Conservation (phyloP, 345 rosid species). For the Acer negundo region DNA sequence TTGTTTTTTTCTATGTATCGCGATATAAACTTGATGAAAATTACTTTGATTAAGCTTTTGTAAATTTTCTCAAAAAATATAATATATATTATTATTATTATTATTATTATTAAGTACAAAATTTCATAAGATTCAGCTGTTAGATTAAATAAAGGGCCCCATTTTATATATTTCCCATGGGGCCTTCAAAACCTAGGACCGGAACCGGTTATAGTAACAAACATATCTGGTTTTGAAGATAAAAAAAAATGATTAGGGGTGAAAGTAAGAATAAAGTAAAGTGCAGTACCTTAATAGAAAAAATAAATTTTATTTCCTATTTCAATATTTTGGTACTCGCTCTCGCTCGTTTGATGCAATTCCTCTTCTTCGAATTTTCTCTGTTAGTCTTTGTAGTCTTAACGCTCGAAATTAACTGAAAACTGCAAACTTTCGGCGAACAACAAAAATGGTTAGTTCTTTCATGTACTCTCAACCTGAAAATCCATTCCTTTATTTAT, state of each 20-base stretch:
- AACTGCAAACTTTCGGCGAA: neutral
- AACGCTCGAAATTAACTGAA: neutral
- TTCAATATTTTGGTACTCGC: neutral
- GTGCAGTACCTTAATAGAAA: neutral
- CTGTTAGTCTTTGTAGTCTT: neutral
- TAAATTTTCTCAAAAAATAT: too few species aligned
- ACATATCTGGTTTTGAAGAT: too few species aligned
- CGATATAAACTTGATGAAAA: too few species aligned
- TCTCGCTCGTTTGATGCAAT: neutral
- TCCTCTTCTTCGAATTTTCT: neutral
- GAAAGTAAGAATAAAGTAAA: neutral
- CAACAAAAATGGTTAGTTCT: constrained; percentile 12
- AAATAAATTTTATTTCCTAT: neutral
- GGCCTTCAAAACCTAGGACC: too few species aligned
- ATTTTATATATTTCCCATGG: too few species aligned
- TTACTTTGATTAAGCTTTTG: too few species aligned
- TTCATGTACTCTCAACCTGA: neutral
- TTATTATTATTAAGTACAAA: too few species aligned
- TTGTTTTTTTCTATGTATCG: too few species aligned
- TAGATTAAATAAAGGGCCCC: too few species aligned
- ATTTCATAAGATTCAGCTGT: too few species aligned
- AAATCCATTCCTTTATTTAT: neutral
- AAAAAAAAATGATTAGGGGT: neutral
- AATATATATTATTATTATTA: too few species aligned
- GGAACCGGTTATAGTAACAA: too few species aligned